Evolutionary conservation across 2,329 filamentous ascomycete genomes (phyloP).

Genomic region (Phyllosticta capitalensis): DNA sequence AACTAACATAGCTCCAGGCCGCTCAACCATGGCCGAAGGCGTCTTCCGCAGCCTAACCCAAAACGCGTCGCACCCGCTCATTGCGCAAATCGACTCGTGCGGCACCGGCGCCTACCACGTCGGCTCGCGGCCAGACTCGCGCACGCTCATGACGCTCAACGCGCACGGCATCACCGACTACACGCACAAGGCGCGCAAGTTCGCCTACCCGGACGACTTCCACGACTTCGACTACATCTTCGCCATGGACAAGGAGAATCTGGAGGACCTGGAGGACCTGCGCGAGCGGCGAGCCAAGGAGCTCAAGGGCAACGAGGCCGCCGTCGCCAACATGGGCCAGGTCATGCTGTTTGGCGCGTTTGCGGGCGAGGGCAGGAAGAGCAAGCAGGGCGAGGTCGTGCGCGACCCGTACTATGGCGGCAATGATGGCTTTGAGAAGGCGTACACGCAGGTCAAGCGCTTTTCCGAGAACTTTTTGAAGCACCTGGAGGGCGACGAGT

Average conservation of each 20-base stretch:
- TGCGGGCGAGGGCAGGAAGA: constrained; percentile 36
- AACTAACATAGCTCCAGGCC: constrained; percentile 31
- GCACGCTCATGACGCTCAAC: constrained; percentile 71
- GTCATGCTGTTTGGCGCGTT: constrained; percentile 83
- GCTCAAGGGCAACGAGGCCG: constrained; percentile 22
- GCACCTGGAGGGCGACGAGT: constrained; percentile 37
- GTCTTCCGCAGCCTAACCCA: constrained; percentile 67
- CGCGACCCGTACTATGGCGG: constrained; percentile 92
- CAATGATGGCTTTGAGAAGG: constrained; percentile 66
- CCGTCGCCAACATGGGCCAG: constrained; percentile 34
- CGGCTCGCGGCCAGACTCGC: constrained; percentile 65
- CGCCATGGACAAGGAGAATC: constrained; percentile 83
- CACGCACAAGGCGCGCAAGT: constrained; percentile 65
- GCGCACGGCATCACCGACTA: constrained; percentile 69
- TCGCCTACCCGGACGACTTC: constrained; percentile 62
- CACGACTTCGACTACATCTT: constrained; percentile 84
- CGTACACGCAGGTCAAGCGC: constrained; percentile 73
- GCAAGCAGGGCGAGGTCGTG: constrained; percentile 53
- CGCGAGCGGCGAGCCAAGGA: constrained; percentile 42
- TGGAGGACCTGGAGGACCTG: constrained; percentile 57
- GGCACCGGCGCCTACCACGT: constrained; percentile 85
- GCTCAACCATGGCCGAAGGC: constrained; percentile 91
- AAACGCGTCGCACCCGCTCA: constrained; percentile 38
- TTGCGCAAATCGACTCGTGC: constrained; percentile 71
- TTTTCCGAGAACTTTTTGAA: constrained; percentile 70